A percentile compares a stretch with the other conserved stretches of the same genome.
Conservation (phyloP, 2,329 filamentous ascomycete species). For the Stenocarpella maydis region DNA sequence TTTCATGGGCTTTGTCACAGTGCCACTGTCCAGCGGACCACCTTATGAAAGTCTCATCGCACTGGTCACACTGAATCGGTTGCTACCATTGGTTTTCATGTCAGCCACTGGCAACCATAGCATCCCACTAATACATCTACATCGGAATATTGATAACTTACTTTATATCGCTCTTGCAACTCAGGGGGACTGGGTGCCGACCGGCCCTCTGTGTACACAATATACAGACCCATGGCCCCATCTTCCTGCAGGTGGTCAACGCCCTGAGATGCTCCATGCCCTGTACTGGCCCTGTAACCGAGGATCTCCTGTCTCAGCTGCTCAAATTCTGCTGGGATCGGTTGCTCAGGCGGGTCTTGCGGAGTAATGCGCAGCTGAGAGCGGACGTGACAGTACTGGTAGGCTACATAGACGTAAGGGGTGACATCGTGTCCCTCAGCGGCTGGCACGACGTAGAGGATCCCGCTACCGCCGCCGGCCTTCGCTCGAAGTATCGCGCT, state of each 20-base stretch:
- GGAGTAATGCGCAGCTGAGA: slow-evolving; percentile 1
- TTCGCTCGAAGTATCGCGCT: background rate
- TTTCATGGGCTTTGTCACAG: background rate
- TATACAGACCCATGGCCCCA: background rate
- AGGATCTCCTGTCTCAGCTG: background rate
- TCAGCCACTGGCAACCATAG: background rate
- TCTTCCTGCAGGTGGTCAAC: background rate
- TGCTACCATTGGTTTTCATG: background rate
- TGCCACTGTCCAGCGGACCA: background rate
- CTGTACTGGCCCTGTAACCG: background rate
- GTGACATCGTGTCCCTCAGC: background rate
- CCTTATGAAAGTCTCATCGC: background rate
- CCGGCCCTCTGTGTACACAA: background rate
- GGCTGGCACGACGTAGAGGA: slow-evolving; percentile 2
- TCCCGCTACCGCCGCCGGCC: background rate
- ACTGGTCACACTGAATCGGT: background rate
- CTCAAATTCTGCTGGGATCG: background rate
- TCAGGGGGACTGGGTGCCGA: background rate
- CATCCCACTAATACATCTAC: background rate
- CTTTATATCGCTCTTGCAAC: background rate
- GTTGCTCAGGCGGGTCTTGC: background rate
- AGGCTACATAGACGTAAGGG: slow-evolving; percentile 14
- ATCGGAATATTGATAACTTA: background rate
- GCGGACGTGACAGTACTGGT: background rate
- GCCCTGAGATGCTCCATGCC: background rate